A percentile compares a stretch with the other conserved stretches of the same genome.
Conservation (phyloP, 768 basidiomycete genomes). For the Pleurotus djamor region DNA sequence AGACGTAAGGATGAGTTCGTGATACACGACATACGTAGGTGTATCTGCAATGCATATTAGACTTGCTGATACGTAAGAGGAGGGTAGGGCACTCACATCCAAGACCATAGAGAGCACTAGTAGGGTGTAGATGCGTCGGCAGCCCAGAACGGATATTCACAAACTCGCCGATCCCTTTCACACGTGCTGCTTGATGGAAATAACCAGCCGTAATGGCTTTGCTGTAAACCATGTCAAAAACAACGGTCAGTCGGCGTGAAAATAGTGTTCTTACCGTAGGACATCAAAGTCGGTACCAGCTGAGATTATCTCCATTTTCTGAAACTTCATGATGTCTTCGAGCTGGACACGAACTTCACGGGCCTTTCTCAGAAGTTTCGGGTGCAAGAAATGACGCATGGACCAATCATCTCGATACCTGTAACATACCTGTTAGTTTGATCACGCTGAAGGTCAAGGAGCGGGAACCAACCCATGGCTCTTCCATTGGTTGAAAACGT, state of each 20-base stretch:
- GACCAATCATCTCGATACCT: constrained; percentile 95
- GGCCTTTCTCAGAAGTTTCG: constrained; percentile 91
- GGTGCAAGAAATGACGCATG: constrained; percentile 94
- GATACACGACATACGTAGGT: constrained; percentile 95
- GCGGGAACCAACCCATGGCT: constrained; percentile 71
- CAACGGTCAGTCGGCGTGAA: background rate
- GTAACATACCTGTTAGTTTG: constrained; percentile 3
- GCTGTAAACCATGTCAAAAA: constrained; percentile 33
- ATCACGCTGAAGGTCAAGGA: background rate
- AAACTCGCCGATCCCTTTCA: constrained; percentile 99
- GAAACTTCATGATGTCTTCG: constrained; percentile 99
- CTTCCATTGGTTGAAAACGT: constrained; percentile 99
- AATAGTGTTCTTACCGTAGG: constrained; percentile 45
- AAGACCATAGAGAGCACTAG: constrained; percentile 93
- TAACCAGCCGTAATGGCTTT: constrained; percentile 98
- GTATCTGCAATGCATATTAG: constrained; percentile 55
- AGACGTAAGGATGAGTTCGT: constrained; percentile 92
- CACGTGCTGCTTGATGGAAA: constrained; percentile 97
- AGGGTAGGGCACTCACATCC: constrained; percentile 64
- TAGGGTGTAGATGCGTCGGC: constrained; percentile 95
- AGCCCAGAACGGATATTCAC: constrained; percentile 95
- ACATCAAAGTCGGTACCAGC: constrained; percentile 95
- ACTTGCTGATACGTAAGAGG: background rate
- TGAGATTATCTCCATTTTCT: constrained; percentile 92
- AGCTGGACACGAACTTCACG: constrained; percentile 94